Evolutionary conservation across 2,329 filamentous ascomycete species (phyloP).

Genomic region (Pezicula rhizophila): DNA sequence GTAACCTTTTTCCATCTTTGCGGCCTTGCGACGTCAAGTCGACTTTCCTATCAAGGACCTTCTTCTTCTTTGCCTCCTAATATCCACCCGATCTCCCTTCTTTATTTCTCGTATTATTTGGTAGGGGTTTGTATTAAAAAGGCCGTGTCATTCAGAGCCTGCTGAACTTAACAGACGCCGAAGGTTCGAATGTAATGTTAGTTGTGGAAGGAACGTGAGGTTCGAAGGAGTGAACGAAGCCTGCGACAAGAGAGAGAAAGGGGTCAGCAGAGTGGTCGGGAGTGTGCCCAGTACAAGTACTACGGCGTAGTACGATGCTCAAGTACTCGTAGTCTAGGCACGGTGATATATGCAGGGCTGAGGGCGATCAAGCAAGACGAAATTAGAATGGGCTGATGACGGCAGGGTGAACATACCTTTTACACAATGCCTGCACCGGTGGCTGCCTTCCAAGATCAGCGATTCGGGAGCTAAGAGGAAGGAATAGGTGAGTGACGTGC

Average conservation of each 20-base stretch:
- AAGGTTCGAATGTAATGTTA: slow-evolving; percentile 7
- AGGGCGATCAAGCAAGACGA: slow-evolving; percentile 7
- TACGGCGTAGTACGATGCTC: slow-evolving; percentile 9
- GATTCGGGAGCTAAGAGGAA: not conserved
- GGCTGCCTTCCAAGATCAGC: slow-evolving; percentile 16
- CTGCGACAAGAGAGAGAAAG: slow-evolving; percentile 15
- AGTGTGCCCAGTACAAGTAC: not conserved
- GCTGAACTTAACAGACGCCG: slow-evolving; percentile 26
- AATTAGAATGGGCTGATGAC: slow-evolving; percentile 6
- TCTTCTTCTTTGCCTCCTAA: slow-evolving; percentile 5
- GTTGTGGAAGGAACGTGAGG: slow-evolving; percentile 9
- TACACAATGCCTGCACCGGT: slow-evolving; percentile 29
- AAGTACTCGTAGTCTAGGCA: slow-evolving; percentile 2
- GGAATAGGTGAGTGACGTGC: slow-evolving; percentile 7
- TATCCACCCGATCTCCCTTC: slow-evolving; percentile 3
- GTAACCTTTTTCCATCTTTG: slow-evolving; percentile 20
- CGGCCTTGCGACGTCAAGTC: slow-evolving; percentile 18
- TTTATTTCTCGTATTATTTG: slow-evolving; percentile 5
- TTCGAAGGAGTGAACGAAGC: slow-evolving; percentile 17
- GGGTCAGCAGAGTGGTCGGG: not conserved
- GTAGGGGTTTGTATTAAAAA: slow-evolving; percentile 18
- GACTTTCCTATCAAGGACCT: slow-evolving; percentile 9
- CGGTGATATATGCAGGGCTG: slow-evolving; percentile 8
- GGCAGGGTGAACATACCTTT: slow-evolving; percentile 17
- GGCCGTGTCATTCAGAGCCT: slow-evolving; percentile 28